These are phyloP conservation scores for Moesziomyces parantarcticus DNA, from an alignment of 1,284 basidiomycete species.

Conservation along the genomic window DNA sequence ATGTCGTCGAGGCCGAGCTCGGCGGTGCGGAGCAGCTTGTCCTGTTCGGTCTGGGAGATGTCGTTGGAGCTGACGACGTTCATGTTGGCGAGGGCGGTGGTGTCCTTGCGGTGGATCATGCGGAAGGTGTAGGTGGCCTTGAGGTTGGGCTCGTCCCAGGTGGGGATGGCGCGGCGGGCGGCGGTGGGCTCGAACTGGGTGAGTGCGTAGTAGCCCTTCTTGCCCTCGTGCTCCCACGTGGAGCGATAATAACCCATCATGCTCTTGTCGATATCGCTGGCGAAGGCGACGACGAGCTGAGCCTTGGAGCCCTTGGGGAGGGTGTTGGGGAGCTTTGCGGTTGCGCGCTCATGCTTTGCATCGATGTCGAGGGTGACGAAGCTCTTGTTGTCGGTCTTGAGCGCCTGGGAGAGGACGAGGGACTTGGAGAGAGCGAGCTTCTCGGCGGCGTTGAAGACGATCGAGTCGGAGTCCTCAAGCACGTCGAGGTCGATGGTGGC, in stretches of 20 bases:
- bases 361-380: conserved; percentile 70
- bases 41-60: conserved; percentile 51
- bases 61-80: conserved; percentile 47
- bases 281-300: conserved; percentile 57
- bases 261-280: conserved; percentile 58
- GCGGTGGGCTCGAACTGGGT: conserved; percentile 79
- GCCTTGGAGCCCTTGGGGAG: conserved; percentile 61
- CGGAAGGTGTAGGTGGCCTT: conserved; percentile 87
- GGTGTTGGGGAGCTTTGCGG: conserved; percentile 52
- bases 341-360: conserved; percentile 57
- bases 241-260: conserved; percentile 68
- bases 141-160: conserved; percentile 91
- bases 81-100: conserved; percentile 82
- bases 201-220: conserved; percentile 67
- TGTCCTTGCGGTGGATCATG: conserved; percentile 82
- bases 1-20: conserved; percentile 74
- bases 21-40: conserved; percentile 70
- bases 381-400: conserved; percentile 73
- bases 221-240: conserved; percentile 68
- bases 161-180: conserved; percentile 74
- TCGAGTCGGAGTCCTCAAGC: conserved; percentile 73
- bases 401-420: conserved; percentile 74
- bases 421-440: conserved; percentile 78
- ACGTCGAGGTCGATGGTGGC: conserved; percentile 83
- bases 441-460: conserved; percentile 70